phyloP scores from a whole-genome alignment of 441 rosid genomes.

The Erodium moschatum region DNA sequence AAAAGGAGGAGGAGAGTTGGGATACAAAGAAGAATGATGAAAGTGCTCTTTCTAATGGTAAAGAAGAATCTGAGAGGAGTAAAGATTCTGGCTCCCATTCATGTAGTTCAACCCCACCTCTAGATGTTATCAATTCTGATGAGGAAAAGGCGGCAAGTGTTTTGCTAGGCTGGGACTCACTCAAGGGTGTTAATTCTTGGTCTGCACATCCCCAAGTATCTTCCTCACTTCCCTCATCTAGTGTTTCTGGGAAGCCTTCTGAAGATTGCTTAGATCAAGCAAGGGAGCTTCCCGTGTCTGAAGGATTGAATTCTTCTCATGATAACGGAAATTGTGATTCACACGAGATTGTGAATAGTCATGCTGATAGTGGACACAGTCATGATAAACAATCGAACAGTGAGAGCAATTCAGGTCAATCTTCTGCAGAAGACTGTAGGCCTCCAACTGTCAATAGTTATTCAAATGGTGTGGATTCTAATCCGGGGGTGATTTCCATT shows the following conservation, averaged over 20 bases:
- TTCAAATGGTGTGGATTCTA: slow-evolving; percentile 43
- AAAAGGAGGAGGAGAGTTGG: slow-evolving; percentile 30
- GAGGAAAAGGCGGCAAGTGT: slow-evolving; percentile 27
- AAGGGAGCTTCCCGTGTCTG: slow-evolving; percentile 23
- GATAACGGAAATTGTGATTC: slow-evolving; percentile 24
- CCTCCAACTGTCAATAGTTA: slow-evolving; percentile 37
- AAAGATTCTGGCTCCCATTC: slow-evolving; percentile 27
- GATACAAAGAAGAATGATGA: slow-evolving; percentile 35
- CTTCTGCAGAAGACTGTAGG: slow-evolving; percentile 54
- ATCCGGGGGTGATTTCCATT: slow-evolving; percentile 33
- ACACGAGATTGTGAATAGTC: slow-evolving; percentile 26
- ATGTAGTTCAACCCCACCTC: slow-evolving; percentile 30
- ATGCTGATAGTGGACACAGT: slow-evolving; percentile 24
- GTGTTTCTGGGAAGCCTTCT: slow-evolving; percentile 32
- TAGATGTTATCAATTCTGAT: slow-evolving; percentile 29
- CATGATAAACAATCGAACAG: slow-evolving; percentile 38
- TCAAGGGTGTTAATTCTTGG: slow-evolving; percentile 28
- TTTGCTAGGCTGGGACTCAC: slow-evolving; percentile 27
- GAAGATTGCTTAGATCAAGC: slow-evolving; percentile 28
- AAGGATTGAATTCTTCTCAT: slow-evolving; percentile 31
- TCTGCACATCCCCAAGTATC: slow-evolving; percentile 33
- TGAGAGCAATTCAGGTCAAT: slow-evolving; percentile 37
- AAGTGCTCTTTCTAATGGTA: slow-evolving; percentile 32
- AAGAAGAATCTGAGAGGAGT: slow-evolving; percentile 25
- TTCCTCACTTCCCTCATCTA: slow-evolving; percentile 35